Conservation (phyloP, 1,284 basidiomycete genomes). For the Ustilago loliicola region DNA sequence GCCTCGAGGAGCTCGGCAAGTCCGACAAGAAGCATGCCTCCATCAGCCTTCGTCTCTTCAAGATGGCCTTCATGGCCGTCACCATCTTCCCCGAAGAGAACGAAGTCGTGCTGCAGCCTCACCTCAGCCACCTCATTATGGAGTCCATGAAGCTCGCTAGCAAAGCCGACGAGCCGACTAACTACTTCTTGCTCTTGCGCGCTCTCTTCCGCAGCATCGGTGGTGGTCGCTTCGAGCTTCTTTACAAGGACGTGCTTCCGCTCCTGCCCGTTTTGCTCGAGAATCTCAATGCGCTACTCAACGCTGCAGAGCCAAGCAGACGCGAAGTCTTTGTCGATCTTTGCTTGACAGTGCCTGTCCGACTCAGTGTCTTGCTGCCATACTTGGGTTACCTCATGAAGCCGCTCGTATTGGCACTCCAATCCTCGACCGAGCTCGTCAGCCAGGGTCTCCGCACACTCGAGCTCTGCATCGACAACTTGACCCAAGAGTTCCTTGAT, state of each 20-base stretch:
- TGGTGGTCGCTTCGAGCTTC: constrained; percentile 92
- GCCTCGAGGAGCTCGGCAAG: constrained; percentile 86
- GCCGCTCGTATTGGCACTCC: constrained; percentile 90
- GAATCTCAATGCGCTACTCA: constrained; percentile 79
- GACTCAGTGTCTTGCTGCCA: constrained; percentile 93
- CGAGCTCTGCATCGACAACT: constrained; percentile 99
- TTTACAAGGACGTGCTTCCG: constrained; percentile 97
- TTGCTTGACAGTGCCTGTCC: constrained; percentile 94
- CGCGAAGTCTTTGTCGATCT: constrained; percentile 84
- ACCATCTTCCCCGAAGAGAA: constrained; percentile 83
- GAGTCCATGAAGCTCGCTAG: constrained; percentile 94
- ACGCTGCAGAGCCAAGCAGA: constrained; percentile 64
- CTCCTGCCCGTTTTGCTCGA: constrained; percentile 97
- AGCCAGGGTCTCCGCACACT: constrained; percentile 96
- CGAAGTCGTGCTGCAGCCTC: constrained; percentile 90
- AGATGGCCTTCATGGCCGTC: constrained; percentile 94
- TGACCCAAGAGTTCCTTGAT: constrained; percentile 97
- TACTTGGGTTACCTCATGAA: constrained; percentile 97
- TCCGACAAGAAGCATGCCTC: constrained; percentile 80
- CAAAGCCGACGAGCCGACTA: constrained; percentile 88
- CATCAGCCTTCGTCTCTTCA: constrained; percentile 90
- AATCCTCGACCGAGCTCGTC: constrained; percentile 84
- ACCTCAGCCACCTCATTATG: constrained; percentile 95
- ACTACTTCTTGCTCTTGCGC: constrained; percentile 94
- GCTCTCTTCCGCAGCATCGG: constrained; percentile 97